Percentiles rank a stretch among this genome's conserved stretches.
Evolutionary conservation across 2,329 filamentous ascomycete genomes (phyloP).

Genomic region (Epichloe elymi): DNA sequence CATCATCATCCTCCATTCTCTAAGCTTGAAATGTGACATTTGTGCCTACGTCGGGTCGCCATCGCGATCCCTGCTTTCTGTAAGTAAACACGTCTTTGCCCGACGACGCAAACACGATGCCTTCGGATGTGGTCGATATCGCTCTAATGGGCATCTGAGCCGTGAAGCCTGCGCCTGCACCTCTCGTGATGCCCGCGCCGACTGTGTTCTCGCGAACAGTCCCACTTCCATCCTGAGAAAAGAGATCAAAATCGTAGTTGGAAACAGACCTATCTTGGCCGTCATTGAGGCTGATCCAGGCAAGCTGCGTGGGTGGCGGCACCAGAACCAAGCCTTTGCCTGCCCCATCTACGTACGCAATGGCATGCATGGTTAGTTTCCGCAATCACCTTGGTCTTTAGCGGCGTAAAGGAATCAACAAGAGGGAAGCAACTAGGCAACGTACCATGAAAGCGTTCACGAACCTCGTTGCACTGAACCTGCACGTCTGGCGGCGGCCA

Average conservation of each 20-base stretch:
- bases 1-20: too few relatives aligned
- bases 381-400: not conserved
- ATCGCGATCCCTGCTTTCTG: slow-evolving; percentile 4
- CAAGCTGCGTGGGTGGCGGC: slow-evolving; percentile 7
- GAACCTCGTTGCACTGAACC: slow-evolving; percentile 7
- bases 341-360: slow-evolving; percentile 4
- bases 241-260: slow-evolving; percentile 9
- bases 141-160: slow-evolving; percentile 4
- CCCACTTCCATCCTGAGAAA: slow-evolving; percentile 6
- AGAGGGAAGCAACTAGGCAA: not conserved
- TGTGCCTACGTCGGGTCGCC: slow-evolving; percentile 2
- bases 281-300: slow-evolving; percentile 7
- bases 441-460: slow-evolving; percentile 8
- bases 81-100: slow-evolving; percentile 9
- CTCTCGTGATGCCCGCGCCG: slow-evolving; percentile 3
- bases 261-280: not conserved
- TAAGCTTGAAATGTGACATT: slow-evolving; percentile 1
- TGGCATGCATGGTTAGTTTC: not conserved
- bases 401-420: not conserved
- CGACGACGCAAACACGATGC: slow-evolving; percentile 9
- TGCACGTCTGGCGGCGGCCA: slow-evolving; percentile 6
- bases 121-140: slow-evolving; percentile 8
- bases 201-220: slow-evolving; percentile 8
- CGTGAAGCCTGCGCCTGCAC: slow-evolving; percentile 4
- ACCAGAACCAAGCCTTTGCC: slow-evolving; percentile 2